These are phyloP conservation scores for Diaporthe ampelina DNA, from an alignment of 2,329 filamentous ascomycete species.

Conservation along the genomic window DNA sequence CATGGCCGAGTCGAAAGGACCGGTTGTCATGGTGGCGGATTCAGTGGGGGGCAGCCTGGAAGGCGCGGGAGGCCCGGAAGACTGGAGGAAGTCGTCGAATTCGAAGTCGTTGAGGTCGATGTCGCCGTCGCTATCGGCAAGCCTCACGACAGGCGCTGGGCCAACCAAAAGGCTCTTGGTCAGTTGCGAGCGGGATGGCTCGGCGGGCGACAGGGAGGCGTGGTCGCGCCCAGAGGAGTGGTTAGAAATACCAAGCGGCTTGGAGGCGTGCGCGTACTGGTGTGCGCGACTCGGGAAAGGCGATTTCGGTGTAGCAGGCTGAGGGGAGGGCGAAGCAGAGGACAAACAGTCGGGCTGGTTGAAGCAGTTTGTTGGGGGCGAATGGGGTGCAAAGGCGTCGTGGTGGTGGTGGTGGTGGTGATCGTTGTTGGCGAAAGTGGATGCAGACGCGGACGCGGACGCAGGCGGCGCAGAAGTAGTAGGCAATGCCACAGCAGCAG, in stretches of 20 bases:
- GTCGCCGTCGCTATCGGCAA: slow-evolving; percentile 44
- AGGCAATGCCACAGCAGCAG: too few relatives aligned
- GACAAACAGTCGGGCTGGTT: slow-evolving; percentile 53
- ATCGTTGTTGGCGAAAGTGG: slow-evolving; percentile 46
- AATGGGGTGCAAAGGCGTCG: slow-evolving; percentile 42
- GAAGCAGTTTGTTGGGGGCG: slow-evolving; percentile 48
- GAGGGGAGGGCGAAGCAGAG: slow-evolving; percentile 57
- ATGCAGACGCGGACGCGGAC: neutral
- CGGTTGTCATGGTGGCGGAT: slow-evolving; percentile 69
- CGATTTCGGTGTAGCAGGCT: slow-evolving; percentile 60
- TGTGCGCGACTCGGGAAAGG: slow-evolving; percentile 45
- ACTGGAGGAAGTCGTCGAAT: slow-evolving; percentile 48
- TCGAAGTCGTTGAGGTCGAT: slow-evolving; percentile 47
- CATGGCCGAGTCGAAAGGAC: slow-evolving; percentile 71
- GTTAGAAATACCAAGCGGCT: slow-evolving; percentile 44
- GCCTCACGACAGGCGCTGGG: slow-evolving; percentile 41
- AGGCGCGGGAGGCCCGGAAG: slow-evolving; percentile 12
- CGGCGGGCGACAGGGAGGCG: slow-evolving; percentile 45
- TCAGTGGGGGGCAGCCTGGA: slow-evolving; percentile 46
- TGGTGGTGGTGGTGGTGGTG: slow-evolving; percentile 43
- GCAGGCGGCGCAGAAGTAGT: neutral
- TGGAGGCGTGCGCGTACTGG: slow-evolving; percentile 42
- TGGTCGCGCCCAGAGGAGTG: slow-evolving; percentile 44
- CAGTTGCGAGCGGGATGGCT: slow-evolving; percentile 43
- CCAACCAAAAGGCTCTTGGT: slow-evolving; percentile 45